A percentile compares a stretch with the other conserved stretches of the same genome.
Conservation (phyloP, 768 basidiomycete species). For the Kondoa malvinella region DNA sequence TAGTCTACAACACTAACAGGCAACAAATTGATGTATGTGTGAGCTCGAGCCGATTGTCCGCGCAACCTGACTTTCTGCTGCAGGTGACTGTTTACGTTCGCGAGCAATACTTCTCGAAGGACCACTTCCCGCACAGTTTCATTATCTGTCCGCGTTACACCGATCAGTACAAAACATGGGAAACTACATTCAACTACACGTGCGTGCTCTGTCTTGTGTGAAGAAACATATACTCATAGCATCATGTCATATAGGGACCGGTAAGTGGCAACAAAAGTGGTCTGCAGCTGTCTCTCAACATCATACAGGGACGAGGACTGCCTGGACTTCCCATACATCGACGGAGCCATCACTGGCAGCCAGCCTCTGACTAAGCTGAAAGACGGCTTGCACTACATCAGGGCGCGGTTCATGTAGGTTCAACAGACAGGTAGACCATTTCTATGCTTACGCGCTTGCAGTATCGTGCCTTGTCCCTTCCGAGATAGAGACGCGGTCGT, state of each 20-base stretch:
- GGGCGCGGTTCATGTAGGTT: neutral
- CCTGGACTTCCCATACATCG: conserved; percentile 29
- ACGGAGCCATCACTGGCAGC: conserved; percentile 18
- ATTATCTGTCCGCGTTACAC: conserved; percentile 50
- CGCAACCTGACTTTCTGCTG: conserved; percentile 20
- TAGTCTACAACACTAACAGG: conserved; percentile 10
- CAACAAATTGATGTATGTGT: conserved; percentile 65
- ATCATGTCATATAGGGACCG: neutral
- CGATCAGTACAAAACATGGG: conserved; percentile 6
- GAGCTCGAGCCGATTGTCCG: conserved; percentile 60
- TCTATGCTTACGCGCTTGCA: neutral
- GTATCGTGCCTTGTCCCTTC: neutral
- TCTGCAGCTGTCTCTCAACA: neutral
- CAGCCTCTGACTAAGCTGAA: neutral
- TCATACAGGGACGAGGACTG: conserved; percentile 15
- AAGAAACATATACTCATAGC: neutral
- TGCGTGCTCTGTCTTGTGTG: conserved; percentile 2
- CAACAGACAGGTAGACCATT: neutral
- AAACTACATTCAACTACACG: conserved; percentile 21
- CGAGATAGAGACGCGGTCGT: neutral
- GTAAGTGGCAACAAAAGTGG: neutral
- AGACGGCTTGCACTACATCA: neutral
- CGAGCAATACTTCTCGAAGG: conserved; percentile 37
- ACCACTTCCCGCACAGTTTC: conserved; percentile 61
- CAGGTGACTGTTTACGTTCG: conserved; percentile 63